phyloP scores from a whole-genome alignment of 1,284 basidiomycete species.

The Veloboletus limbatus region DNA sequence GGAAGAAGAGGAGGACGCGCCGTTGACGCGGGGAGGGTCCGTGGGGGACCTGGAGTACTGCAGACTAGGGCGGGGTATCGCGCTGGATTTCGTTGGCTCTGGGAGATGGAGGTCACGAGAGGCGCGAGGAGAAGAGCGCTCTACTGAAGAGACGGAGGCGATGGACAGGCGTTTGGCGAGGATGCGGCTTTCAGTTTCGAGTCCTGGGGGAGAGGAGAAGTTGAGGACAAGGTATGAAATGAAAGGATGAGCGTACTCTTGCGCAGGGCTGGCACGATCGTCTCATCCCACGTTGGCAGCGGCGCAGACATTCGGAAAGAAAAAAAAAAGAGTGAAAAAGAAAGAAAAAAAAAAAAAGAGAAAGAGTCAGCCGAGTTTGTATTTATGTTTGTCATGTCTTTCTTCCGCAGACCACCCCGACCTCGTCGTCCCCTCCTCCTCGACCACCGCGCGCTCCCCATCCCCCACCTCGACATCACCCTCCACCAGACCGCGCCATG shows the following conservation, averaged over 20 bases:
- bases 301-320: constrained; percentile 27
- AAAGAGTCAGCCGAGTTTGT: too few species aligned
- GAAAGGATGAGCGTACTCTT: constrained; percentile 28
- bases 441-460: constrained; percentile 56
- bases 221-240: too few species aligned
- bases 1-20: constrained; percentile 16
- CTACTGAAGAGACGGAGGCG: constrained; percentile 57
- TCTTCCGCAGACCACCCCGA: constrained; percentile 48
- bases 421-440: constrained; percentile 46
- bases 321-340: constrained; percentile 1
- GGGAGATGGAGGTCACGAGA: constrained; percentile 20
- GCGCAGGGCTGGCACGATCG: constrained; percentile 32
- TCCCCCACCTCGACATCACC: constrained; percentile 61
- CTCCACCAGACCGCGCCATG: constrained; percentile 73
- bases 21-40: constrained; percentile 24
- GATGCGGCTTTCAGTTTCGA: constrained; percentile 69
- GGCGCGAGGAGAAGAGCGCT: constrained; percentile 21
- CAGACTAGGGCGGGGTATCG: constrained; percentile 48
- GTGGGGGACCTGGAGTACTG: constrained; percentile 31
- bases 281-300: constrained; percentile 33
- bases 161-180: constrained; percentile 71
- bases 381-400: constrained; percentile 10
- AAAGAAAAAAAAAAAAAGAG: constrained; percentile 1
- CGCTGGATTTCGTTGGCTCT: constrained; percentile 38
- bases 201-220: constrained; percentile 42